Evolutionary conservation across 331 rosid species (phyloP), one percentile per base, ranked within the genome.

Genomic region (Malus hybrid): DNA sequence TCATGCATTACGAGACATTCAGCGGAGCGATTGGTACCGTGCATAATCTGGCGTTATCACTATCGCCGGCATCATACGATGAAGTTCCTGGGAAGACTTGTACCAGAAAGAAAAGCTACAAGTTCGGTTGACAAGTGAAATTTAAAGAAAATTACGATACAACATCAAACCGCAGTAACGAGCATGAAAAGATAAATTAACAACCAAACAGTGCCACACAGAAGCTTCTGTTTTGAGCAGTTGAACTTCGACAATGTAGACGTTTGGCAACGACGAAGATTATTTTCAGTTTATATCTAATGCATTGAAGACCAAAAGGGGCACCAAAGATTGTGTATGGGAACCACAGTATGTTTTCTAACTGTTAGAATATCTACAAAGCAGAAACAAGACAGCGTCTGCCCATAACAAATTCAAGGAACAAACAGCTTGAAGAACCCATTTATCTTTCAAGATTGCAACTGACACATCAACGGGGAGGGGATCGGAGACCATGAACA

Each of bases 401-500:
- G 60, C 82, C 88, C 46, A 42, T 80, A 78, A 80, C 81, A 87
- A 57, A 80, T 52, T 76, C 67, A 81, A 81, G 80, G 48, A 79
- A 76, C 76, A 78, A 77, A 76, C 63, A 80, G 78, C 68, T 70
- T 72, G 65, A 62, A 67, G 75, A 74, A 71, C 88, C 70, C 66
- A 18, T 64, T 77, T 63, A 68, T 72, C 66, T 67, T 67, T 72
- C 44, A 80, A 77, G 82, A 79, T 64, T 72, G 80, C 81, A 75
- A 75, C 75, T 74, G 75, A 78, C 64, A 72, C 72, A 74, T 71
- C 63, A 74, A 70, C 55, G 69, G 63, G 86, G 68, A 72, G 83
- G 82, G 82, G 84, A 52, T 70, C 75, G 74, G 82, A 80, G 87
- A 82, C 80, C 82, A 80, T 71, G 87, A 87, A 74, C 82, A 84